A percentile compares a stretch with the other conserved stretches of the same genome.
phyloP scores from a whole-genome alignment of 169 alveolate genomes.

The Prorocentrum cordatum region DNA sequence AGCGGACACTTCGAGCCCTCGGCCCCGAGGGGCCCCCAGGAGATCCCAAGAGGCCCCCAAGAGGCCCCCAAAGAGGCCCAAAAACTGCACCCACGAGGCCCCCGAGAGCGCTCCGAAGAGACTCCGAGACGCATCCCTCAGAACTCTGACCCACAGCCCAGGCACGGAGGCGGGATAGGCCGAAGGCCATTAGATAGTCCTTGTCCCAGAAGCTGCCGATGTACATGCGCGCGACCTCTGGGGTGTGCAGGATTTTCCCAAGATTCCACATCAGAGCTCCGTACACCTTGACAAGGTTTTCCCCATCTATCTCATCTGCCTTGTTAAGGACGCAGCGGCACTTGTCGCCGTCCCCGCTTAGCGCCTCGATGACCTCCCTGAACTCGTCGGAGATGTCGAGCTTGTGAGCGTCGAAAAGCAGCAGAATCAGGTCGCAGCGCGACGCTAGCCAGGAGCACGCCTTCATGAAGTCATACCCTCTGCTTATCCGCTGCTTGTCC shows the following conservation, averaged over 20 bases:
- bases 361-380: conserved; percentile 65
- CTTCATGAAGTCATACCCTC: conserved; percentile 47
- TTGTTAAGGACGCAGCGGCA: conserved; percentile 74
- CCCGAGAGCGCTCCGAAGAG: too few relatives aligned
- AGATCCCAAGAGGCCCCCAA: too few relatives aligned
- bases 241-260: conserved; percentile 71
- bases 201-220: conserved; percentile 76
- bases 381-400: conserved; percentile 74
- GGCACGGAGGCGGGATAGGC: too few relatives aligned
- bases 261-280: conserved; percentile 76
- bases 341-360: conserved; percentile 71
- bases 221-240: conserved; percentile 73
- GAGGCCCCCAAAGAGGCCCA: too few relatives aligned
- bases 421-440: conserved; percentile 72
- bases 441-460: conserved; percentile 74
- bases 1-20: too few relatives aligned
- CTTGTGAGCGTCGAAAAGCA: conserved; percentile 76
- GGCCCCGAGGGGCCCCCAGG: too few relatives aligned
- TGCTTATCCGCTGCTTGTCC: conserved; percentile 66
- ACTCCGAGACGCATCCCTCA: too few relatives aligned
- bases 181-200: too few relatives aligned
- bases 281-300: conserved; percentile 74
- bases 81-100: too few relatives aligned
- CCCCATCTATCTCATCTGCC: conserved; percentile 74
- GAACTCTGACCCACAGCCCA: too few relatives aligned